Conservation (phyloP, 169 alveolate genomes). For the Eimeria acervulina region DNA sequence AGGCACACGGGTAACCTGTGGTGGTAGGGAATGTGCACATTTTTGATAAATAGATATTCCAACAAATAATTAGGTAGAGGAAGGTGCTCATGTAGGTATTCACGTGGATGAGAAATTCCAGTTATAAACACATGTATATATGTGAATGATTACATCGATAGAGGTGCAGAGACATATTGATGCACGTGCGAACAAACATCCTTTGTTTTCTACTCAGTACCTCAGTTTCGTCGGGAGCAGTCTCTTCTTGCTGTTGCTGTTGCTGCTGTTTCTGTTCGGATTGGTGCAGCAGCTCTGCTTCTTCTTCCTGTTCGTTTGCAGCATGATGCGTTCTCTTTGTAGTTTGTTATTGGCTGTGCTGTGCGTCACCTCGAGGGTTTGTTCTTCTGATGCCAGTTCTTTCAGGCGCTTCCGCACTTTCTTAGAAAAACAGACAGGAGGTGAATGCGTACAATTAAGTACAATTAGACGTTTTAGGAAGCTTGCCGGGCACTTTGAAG, state of each 20-base stretch:
- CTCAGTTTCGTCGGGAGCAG: neutral
- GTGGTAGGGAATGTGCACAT: neutral
- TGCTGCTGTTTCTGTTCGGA: neutral
- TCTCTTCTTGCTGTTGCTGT: neutral
- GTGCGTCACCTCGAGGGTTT: conserved; percentile 48
- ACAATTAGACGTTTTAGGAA: neutral
- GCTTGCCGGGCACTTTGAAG: conserved; percentile 62
- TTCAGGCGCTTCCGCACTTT: conserved; percentile 30
- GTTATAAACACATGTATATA: no score
- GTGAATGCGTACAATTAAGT: neutral
- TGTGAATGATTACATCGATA: neutral
- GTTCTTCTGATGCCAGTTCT: conserved; percentile 45
- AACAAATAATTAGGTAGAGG: neutral
- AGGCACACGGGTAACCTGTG: neutral
- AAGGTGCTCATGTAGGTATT: no score
- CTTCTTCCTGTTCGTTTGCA: conserved; percentile 45
- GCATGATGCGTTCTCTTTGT: neutral
- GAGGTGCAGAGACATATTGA: neutral
- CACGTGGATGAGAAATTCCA: neutral
- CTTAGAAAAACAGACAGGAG: neutral
- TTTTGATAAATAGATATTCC: no score
- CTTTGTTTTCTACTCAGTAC: neutral
- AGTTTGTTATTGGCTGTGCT: neutral
- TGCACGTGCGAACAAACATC: neutral
- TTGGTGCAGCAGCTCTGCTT: conserved; percentile 40